These are phyloP conservation scores for Flaveria brownii DNA, from an alignment of 129 eudicot genomes.

Conservation along the genomic window DNA sequence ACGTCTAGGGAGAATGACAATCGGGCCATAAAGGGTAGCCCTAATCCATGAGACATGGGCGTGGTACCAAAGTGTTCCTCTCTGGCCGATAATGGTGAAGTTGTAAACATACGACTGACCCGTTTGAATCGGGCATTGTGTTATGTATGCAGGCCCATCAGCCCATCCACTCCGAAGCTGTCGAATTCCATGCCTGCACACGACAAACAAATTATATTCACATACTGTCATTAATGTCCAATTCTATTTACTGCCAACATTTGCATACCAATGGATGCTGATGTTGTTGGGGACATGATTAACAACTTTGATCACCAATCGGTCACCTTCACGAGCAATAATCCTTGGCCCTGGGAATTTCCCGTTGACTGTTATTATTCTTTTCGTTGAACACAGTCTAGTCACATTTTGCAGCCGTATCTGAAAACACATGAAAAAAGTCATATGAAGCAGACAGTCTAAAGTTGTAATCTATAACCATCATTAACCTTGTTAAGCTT, in stretches of 20 bases:
- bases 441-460: background rate
- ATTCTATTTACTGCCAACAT: background rate
- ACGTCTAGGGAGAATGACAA: conserved; percentile 49
- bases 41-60: conserved; percentile 54
- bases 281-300: conserved; percentile 62
- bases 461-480: background rate
- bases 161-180: conserved; percentile 57
- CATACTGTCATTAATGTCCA: background rate
- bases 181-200: conserved; percentile 56
- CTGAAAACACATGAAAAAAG: conserved; percentile 31
- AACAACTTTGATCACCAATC: conserved; percentile 51
- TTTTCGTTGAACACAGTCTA: conserved; percentile 64
- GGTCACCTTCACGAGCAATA: conserved; percentile 67
- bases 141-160: conserved; percentile 54
- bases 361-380: conserved; percentile 63
- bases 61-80: conserved; percentile 55
- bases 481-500: conserved; percentile 24
- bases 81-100: conserved; percentile 53
- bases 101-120: conserved; percentile 50
- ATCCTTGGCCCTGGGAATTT: conserved; percentile 68
- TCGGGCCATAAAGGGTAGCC: conserved; percentile 53
- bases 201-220: background rate
- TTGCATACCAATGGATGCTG: conserved; percentile 55
- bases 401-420: conserved; percentile 60
- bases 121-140: conserved; percentile 57